Evolutionary conservation across 306 rosid genomes (phyloP).

Genomic region (Lablab purpureus): DNA sequence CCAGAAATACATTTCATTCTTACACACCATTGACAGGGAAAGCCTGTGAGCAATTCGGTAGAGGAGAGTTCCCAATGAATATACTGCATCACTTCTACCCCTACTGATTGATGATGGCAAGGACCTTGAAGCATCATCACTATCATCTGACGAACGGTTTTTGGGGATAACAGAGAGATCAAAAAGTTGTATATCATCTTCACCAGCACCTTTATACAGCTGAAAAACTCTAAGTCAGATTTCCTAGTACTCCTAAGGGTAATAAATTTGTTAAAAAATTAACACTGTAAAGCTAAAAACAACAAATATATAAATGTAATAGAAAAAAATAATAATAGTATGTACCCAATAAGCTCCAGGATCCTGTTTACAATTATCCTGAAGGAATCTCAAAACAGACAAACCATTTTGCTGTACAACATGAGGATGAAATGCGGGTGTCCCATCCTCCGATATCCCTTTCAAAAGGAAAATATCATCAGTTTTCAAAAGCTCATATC

Average conservation of each 20-base stretch:
- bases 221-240: slow-evolving; percentile 55
- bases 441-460: slow-evolving; percentile 93
- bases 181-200: slow-evolving; percentile 94
- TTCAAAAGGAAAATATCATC: slow-evolving; percentile 89
- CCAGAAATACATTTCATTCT: slow-evolving; percentile 34
- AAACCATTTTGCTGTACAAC: slow-evolving; percentile 98
- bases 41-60: slow-evolving; percentile 95
- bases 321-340: slow-evolving; percentile 34
- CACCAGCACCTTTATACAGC: slow-evolving; percentile 97
- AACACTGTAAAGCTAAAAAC: slow-evolving; percentile 10
- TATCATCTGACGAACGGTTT: slow-evolving; percentile 61
- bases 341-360: slow-evolving; percentile 99
- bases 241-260: slow-evolving; percentile 25
- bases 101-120: slow-evolving; percentile 72
- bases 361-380: slow-evolving; percentile 97
- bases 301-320: background rate
- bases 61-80: slow-evolving; percentile 87
- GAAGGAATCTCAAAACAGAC: slow-evolving; percentile 97
- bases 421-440: slow-evolving; percentile 94
- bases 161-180: slow-evolving; percentile 91
- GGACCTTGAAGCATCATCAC: slow-evolving; percentile 73
- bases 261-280: slow-evolving; percentile 26
- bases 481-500: slow-evolving; percentile 93
- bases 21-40: slow-evolving; percentile 89
- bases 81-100: slow-evolving; percentile 84